A percentile compares a stretch with the other conserved stretches of the same genome.
These are phyloP conservation scores for Chaetomium globosum DNA, from an alignment of 2,329 filamentous ascomycete species.

Conservation along the genomic window DNA sequence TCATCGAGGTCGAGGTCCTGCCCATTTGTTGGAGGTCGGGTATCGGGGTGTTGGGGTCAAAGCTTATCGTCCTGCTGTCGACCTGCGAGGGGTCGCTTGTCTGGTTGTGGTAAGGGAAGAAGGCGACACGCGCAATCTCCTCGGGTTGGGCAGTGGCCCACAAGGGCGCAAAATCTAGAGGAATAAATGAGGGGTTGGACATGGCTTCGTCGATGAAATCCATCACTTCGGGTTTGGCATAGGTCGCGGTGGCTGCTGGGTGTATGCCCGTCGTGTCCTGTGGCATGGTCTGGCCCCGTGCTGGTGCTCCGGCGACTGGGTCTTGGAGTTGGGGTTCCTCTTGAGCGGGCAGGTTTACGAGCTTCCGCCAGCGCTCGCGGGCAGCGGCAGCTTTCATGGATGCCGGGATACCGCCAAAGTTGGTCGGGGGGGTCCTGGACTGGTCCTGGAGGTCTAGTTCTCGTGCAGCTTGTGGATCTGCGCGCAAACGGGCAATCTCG, in stretches of 20 bases:
- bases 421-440: conserved; percentile 47
- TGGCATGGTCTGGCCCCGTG: conserved; percentile 13
- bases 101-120: conserved; percentile 28
- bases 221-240: conserved; percentile 29
- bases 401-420: conserved; percentile 53
- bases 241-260: not conserved
- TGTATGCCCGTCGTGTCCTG: conserved; percentile 5
- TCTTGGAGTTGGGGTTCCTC: not conserved
- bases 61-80: conserved; percentile 20
- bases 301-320: not conserved
- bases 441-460: conserved; percentile 55
- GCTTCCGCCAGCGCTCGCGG: conserved; percentile 55
- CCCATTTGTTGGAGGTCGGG: conserved; percentile 17
- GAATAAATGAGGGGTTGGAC: conserved; percentile 29
- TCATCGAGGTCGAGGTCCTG: conserved; percentile 5
- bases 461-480: conserved; percentile 53
- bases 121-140: conserved; percentile 16
- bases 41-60: conserved; percentile 18
- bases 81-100: conserved; percentile 4
- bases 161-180: conserved; percentile 29
- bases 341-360: conserved; percentile 45
- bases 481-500: conserved; percentile 54
- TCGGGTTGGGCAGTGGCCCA: conserved; percentile 22
- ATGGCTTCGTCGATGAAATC: conserved; percentile 33
- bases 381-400: conserved; percentile 51